Conservation (phyloP, 768 basidiomycete genomes). For the Guyanaporus albipodus region DNA sequence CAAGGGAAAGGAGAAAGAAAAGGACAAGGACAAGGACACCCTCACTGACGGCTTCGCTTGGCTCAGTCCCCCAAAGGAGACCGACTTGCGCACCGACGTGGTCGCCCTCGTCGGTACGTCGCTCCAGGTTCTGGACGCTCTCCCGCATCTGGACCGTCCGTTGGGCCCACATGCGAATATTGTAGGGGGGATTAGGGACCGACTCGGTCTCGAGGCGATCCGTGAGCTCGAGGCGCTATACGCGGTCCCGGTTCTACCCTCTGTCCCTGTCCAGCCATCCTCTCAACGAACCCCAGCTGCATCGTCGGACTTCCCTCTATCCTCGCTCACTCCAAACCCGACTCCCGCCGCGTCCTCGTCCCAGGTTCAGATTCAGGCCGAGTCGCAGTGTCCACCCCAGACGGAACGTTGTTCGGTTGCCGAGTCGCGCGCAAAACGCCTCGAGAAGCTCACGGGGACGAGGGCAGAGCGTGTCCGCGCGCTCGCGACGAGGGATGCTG, state of each 20-base stretch:
- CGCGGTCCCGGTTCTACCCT: background rate
- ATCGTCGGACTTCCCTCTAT: background rate
- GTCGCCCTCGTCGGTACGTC: slow-evolving; percentile 23
- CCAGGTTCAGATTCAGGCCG: background rate
- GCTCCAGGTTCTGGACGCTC: slow-evolving; percentile 16
- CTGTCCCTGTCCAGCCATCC: background rate
- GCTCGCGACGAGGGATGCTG: slow-evolving; percentile 26
- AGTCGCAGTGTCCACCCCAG: background rate
- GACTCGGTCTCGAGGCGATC: slow-evolving; percentile 28
- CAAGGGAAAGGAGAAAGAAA: background rate
- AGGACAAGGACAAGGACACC: slow-evolving; percentile 5
- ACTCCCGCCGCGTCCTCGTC: background rate
- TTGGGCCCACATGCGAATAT: background rate
- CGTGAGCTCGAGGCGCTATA: slow-evolving; percentile 25
- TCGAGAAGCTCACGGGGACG: slow-evolving; percentile 13
- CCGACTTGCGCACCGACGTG: slow-evolving; percentile 21
- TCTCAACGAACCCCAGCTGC: background rate
- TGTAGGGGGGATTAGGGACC: slow-evolving; percentile 13
- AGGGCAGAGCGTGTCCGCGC: slow-evolving; percentile 17
- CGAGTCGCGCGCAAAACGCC: slow-evolving; percentile 2
- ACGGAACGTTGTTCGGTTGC: background rate
- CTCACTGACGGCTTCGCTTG: background rate
- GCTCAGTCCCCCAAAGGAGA: background rate
- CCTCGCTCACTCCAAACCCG: background rate
- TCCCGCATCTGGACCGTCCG: background rate